A percentile compares a stretch with the other conserved stretches of the same genome.
phyloP scores from a whole-genome alignment of 345 rosid species.

The Cardamine resedifolia region DNA sequence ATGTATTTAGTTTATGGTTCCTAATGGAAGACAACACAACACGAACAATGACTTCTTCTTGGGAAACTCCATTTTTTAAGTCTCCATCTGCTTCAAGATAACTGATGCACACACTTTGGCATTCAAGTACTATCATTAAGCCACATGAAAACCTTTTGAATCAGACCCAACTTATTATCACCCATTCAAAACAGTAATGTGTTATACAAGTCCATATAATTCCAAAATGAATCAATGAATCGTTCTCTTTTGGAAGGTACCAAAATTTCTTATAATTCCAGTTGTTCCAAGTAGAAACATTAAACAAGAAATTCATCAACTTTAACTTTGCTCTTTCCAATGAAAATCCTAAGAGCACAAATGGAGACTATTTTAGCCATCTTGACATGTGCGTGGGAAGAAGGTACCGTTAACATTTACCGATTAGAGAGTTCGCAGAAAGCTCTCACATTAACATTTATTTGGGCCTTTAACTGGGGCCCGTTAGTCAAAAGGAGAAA shows the following conservation, averaged over 20 bases:
- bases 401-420: neutral
- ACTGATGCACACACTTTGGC: conserved; percentile 39
- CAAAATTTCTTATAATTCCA: too few species aligned
- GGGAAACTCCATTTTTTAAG: conserved; percentile 27
- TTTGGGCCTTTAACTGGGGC: conserved; percentile 12
- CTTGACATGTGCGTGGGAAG: neutral
- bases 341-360: too few species aligned
- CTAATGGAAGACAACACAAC: conserved; percentile 11
- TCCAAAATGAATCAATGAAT: too few species aligned
- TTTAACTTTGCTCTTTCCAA: too few species aligned
- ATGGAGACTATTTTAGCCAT: neutral
- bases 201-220: conserved; percentile 9
- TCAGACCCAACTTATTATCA: conserved; percentile 11
- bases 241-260: too few species aligned
- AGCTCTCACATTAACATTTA: neutral
- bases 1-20: conserved; percentile 4
- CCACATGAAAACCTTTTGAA: neutral
- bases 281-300: too few species aligned
- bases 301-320: too few species aligned
- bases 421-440: neutral
- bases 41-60: conserved; percentile 33
- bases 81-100: conserved; percentile 34
- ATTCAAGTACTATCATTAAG: conserved; percentile 56
- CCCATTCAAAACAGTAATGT: neutral
- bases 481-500: conserved; percentile 28